Conservation (phyloP, 108 stramenopile genomes). For the Cylindrotheca closterium region DNA sequence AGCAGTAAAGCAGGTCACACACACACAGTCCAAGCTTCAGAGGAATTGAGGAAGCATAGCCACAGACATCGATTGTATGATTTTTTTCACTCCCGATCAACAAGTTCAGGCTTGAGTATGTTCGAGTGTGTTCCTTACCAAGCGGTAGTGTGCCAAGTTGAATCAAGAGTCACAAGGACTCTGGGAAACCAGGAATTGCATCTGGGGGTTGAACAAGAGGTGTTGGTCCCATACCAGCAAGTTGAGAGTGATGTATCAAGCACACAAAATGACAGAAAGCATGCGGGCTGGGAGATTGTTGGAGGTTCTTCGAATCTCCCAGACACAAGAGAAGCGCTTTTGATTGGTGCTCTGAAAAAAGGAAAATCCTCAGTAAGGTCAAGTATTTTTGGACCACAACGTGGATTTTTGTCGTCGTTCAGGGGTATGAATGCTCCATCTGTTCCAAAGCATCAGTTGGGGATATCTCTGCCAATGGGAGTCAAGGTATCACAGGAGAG, state of each 20-base stretch:
- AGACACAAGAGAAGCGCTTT: too few species aligned
- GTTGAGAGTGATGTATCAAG: too few species aligned
- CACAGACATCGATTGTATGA: slow-evolving; percentile 25
- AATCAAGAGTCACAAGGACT: slow-evolving; percentile 24
- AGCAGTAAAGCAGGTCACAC: too few species aligned
- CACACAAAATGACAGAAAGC: too few species aligned
- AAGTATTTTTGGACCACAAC: slow-evolving; percentile 55
- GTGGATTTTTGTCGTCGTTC: slow-evolving; percentile 35
- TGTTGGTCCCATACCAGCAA: too few species aligned
- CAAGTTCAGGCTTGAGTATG: slow-evolving; percentile 18
- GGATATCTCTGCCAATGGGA: slow-evolving; percentile 71
- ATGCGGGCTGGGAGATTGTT: too few species aligned
- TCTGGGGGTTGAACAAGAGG: too few species aligned
- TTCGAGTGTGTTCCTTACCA: slow-evolving; percentile 39
- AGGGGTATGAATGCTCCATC: slow-evolving; percentile 40
- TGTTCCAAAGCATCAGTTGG: slow-evolving; percentile 26
- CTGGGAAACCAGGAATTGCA: slow-evolving; percentile 10
- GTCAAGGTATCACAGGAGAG: slow-evolving; percentile 49
- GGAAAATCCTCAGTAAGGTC: too few species aligned
- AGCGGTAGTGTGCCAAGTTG: slow-evolving; percentile 27
- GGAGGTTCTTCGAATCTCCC: too few species aligned
- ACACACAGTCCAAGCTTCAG: too few species aligned
- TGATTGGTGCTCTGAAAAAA: too few species aligned
- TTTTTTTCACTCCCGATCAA: slow-evolving; percentile 15
- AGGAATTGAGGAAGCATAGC: slow-evolving; percentile 27